Conservation (phyloP, 129 eudicot species). For the Ambrosia artemisiifolia region DNA sequence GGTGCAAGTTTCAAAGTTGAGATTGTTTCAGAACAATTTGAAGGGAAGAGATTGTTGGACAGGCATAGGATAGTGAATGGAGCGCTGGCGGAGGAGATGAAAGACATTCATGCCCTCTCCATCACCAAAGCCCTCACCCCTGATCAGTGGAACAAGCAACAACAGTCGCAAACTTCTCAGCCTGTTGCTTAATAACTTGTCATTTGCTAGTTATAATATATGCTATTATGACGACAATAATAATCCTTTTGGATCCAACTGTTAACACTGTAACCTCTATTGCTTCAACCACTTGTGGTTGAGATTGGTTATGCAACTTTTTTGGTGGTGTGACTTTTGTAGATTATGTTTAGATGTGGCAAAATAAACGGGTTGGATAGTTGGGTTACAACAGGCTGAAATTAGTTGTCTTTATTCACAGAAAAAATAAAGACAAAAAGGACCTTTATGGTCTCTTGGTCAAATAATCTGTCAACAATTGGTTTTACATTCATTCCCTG, state of each 20-base stretch:
- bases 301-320: constrained; percentile 9
- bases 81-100: constrained; percentile 75
- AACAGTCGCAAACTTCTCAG: constrained; percentile 51
- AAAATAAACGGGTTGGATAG: not conserved
- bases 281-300: not conserved
- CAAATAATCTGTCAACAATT: too few relatives aligned
- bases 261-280: constrained; percentile 16
- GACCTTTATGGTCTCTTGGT: too few relatives aligned
- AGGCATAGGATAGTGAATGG: constrained; percentile 94
- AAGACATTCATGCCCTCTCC: constrained; percentile 91
- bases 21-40: constrained; percentile 75
- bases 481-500: too few relatives aligned
- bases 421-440: too few relatives aligned
- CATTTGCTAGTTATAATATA: not conserved
- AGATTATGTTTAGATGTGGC: constrained; percentile 2
- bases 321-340: constrained; percentile 10
- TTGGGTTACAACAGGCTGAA: not conserved
- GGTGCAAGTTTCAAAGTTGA: constrained; percentile 83
- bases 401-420: not conserved
- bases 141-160: constrained; percentile 82
- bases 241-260: constrained; percentile 6
- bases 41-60: constrained; percentile 86
- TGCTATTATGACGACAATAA: constrained; percentile 3
- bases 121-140: constrained; percentile 80
- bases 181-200: constrained; percentile 34